A percentile compares a stretch with the other conserved stretches of the same genome.
Evolutionary conservation across 345 rosid genomes (phyloP).

Genomic region (Adansonia digitata): DNA sequence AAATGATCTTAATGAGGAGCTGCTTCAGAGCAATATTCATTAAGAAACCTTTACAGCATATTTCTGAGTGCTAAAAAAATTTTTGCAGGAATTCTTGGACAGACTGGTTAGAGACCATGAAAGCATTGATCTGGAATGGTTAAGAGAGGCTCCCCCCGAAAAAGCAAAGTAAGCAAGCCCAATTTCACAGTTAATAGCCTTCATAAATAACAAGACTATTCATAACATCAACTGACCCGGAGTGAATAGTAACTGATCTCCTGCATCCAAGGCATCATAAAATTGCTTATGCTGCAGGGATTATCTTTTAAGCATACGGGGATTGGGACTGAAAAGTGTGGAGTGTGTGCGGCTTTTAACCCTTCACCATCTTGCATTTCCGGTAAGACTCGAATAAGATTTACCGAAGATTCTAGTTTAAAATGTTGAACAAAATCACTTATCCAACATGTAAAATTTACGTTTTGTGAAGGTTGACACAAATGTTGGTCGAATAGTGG

Average conservation of each 20-base stretch:
- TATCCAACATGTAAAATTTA: conserved; percentile 3
- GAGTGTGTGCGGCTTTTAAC: conserved; percentile 92
- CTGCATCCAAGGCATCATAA: conserved; percentile 1
- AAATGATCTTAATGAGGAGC: conserved; percentile 2
- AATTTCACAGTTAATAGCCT: not conserved
- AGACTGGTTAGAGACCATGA: conserved; percentile 67
- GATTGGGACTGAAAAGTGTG: conserved; percentile 90
- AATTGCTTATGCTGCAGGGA: conserved; percentile 50
- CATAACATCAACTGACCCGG: not conserved
- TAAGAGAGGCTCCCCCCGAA: conserved; percentile 68
- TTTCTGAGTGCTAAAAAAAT: conserved; percentile 13
- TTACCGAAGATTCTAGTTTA: conserved; percentile 13
- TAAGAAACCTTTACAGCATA: conserved; percentile 1
- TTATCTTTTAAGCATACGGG: conserved; percentile 73
- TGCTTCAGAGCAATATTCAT: conserved; percentile 12
- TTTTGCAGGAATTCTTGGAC: conserved; percentile 73
- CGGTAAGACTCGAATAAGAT: conserved; percentile 46
- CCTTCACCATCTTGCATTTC: conserved; percentile 90
- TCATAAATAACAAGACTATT: not conserved
- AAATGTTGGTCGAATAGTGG: conserved; percentile 94
- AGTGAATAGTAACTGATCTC: not conserved
- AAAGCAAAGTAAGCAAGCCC: conserved; percentile 60
- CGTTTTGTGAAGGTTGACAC: conserved; percentile 73
- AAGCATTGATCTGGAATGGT: conserved; percentile 84
- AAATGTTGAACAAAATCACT: conserved; percentile 10